Base-by-base conservation (phyloP, 257 asterid species). In the Solanum sparsipilum region DNA sequence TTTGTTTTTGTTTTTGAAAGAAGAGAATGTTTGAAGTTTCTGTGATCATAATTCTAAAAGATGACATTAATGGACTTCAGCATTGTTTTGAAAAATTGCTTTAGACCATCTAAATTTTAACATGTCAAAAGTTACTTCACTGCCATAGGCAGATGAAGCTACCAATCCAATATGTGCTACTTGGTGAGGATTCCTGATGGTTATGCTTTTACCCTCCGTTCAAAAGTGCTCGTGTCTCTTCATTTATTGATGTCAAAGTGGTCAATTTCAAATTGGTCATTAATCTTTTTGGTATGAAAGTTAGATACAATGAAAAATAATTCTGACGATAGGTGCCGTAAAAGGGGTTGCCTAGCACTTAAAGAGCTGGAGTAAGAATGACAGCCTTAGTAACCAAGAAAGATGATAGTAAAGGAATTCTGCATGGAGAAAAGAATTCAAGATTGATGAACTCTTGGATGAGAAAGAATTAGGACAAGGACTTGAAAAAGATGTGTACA, bases 401-500 rank as follows among this genome's bases (percentile, higher is more conserved):
- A n/a, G 13, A 44, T 44, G 84, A 44, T 16, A 44, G 65, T 79
- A 41, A 27, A 38, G 29, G 84, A 27, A 44, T 44, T 97, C 60
- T 16, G 88, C 96, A 12, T 97, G 99, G 99, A 87, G 98, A 78
- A 97, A 93, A 52, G 93, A 93, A 32, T 95, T 97, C 87, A 94
- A 92, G 72, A 95, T 97, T 36, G 98, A 97, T 27, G 93, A 90
- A 21, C 87, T 97, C 4, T 21, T 95, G 27, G 95, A 91, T 76
- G 98, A 96, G 81, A 95, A 90, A 87, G 91, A 86, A 3, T 83
- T 89, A 11, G 90, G 92, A 3, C 92, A 91, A 18, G 99, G 98
- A 34, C 95, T 97, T 20, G 98, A 96, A 7, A 97, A 94, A 84
- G 98, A 93, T 13, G 99, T 94, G 5, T 97, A 92, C 89, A 88